Evolutionary conservation across 2,329 filamentous ascomycete species (phyloP).

Genomic region (Neocucurbitaria cava): DNA sequence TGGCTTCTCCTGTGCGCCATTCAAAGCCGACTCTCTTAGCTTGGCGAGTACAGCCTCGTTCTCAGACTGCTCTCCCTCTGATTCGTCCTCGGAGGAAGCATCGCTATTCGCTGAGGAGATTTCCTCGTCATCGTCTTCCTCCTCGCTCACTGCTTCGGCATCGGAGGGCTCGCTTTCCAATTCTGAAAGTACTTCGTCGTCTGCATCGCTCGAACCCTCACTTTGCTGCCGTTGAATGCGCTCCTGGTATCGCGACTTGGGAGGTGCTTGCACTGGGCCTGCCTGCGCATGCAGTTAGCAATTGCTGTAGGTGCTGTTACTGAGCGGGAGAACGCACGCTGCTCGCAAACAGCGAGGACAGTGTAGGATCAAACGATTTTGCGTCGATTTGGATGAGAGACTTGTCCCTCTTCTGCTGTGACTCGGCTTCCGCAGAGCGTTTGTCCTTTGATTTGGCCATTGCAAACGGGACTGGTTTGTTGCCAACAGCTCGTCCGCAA

Average conservation of each 20-base stretch:
- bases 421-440: constrained; percentile 21
- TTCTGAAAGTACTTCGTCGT: constrained; percentile 55
- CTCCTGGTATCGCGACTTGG: constrained; percentile 49
- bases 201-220: constrained; percentile 55
- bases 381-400: constrained; percentile 38
- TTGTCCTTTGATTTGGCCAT: constrained; percentile 46
- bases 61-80: constrained; percentile 25
- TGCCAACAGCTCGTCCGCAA: constrained; percentile 16
- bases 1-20: constrained; percentile 36
- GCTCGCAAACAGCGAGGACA: constrained; percentile 58
- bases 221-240: constrained; percentile 24
- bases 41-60: constrained; percentile 34
- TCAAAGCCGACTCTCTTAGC: constrained; percentile 32
- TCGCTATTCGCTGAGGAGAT: constrained; percentile 46
- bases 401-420: constrained; percentile 17
- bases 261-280: constrained; percentile 48
- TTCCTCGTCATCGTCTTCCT: constrained; percentile 39
- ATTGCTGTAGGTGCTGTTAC: neutral
- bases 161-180: constrained; percentile 34
- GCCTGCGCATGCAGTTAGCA: constrained; percentile 34
- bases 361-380: constrained; percentile 50
- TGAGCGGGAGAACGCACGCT: constrained; percentile 40
- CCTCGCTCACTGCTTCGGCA: constrained; percentile 26
- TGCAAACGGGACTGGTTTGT: constrained; percentile 16
- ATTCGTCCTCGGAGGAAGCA: constrained; percentile 25